Percentiles rank a stretch among this genome's conserved stretches.
Evolutionary conservation across 2,329 filamentous ascomycete species (phyloP).

Genomic region (Fusarium haematococcum): DNA sequence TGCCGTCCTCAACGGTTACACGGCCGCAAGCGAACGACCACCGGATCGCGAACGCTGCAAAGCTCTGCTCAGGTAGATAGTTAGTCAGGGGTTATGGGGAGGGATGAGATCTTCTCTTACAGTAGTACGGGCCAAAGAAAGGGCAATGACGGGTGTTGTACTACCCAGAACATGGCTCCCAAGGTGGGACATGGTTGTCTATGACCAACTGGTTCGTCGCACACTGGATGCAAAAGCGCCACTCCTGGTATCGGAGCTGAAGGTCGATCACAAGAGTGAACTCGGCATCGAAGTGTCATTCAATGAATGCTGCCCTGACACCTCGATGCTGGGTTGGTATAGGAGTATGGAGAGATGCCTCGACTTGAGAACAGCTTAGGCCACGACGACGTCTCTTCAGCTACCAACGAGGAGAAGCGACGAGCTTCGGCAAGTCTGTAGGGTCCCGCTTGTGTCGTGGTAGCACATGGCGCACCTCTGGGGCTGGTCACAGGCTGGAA

Average conservation of each 20-base stretch:
- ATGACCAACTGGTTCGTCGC: conserved; percentile 29
- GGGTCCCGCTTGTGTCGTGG: conserved; percentile 33
- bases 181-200: conserved; percentile 32
- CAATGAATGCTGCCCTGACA: not conserved
- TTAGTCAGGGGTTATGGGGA: conserved; percentile 10
- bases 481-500: conserved; percentile 17
- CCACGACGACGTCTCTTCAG: not conserved
- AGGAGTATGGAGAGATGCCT: not conserved
- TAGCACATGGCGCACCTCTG: conserved; percentile 36
- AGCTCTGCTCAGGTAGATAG: conserved; percentile 19
- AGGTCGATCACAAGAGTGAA: not conserved
- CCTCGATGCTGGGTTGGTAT: not conserved
- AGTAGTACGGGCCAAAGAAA: conserved; percentile 48
- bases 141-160: conserved; percentile 54
- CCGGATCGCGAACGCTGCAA: conserved; percentile 40
- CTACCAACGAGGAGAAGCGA: conserved; percentile 21
- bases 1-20: conserved; percentile 39
- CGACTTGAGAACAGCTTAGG: not conserved
- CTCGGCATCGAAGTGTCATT: not conserved
- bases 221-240: conserved; percentile 7
- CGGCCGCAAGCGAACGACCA: conserved; percentile 33
- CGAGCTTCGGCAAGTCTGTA: conserved; percentile 31
- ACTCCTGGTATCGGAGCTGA: not conserved
- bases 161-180: conserved; percentile 34
- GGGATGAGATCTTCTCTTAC: conserved; percentile 47